Base-by-base conservation (phyloP, 495 filamentous ascomycete species). In the Lichina pygmaea region DNA sequence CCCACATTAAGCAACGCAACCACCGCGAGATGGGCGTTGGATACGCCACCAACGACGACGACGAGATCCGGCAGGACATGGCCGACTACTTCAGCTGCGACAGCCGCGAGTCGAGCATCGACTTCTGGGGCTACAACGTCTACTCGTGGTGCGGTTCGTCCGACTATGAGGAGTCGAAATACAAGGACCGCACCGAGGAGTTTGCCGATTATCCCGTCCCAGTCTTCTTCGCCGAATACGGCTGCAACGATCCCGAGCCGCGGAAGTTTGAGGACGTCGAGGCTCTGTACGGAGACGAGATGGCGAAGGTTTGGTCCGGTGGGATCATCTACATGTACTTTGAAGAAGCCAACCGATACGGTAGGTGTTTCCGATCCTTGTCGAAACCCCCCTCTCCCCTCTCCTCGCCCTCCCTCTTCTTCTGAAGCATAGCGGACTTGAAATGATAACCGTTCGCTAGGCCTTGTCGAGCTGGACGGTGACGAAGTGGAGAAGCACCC, bases 61-160 rank as follows among this genome's bases (percentile, higher is more conserved):
- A 72, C 1, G 62, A 69, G 8, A 94, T 93, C 52, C 81, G 89
- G 48, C 61, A 58, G 36, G 56, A 78, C 52, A 70, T 97, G 52
- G 82, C 81, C 33, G 61, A 84, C 57, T 97, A 89, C 64, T 89
- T 97, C 66, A 81, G 93, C 69, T 97, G 89, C 54, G 80, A 78
- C 44, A 58, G 70, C 33, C 46, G 63, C 32, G 61, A 62, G 0
- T 64, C 70, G 10, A 62, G 73, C 38, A 86, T 93, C 49, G 86
- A 95, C 59, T 94, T 84, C 67, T 94, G 83, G 83, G 89, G 89
- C 44, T 93, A 93, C 71, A 97, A 95, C 63, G 86, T 94, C 65
- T 95, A 95, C 64, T 86, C 81, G 36, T 97, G 89, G 89, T 97
- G 89, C 56, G 89, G 89, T 43, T 55, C 81, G 43, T 86, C 77